Conservation (phyloP, 2,329 filamentous ascomycete species). For the Purpureocillium takamizusanense region DNA sequence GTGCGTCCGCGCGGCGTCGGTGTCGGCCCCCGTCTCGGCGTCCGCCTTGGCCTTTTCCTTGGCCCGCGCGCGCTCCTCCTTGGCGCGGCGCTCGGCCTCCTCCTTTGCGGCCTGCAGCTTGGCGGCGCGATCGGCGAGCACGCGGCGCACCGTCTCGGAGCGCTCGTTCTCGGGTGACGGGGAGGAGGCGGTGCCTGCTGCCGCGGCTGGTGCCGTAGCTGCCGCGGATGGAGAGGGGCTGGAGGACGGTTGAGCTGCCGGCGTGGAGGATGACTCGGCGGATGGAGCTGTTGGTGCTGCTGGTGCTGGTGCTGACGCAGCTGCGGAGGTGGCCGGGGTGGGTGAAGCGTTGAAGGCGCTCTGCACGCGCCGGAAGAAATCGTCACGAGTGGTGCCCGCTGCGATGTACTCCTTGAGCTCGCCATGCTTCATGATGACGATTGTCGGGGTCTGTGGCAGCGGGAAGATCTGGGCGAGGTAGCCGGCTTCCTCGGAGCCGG, state of each 20-base stretch:
- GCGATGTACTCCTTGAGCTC: constrained; percentile 69
- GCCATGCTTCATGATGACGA: constrained; percentile 74
- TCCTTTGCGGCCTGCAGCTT: constrained; percentile 32
- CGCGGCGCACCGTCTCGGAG: constrained; percentile 23
- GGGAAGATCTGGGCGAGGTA: constrained; percentile 79
- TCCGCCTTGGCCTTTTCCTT: constrained; percentile 36
- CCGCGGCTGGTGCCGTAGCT: not conserved
- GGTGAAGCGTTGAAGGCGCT: constrained; percentile 20
- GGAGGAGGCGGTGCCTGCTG: not conserved
- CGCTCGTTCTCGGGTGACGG: constrained; percentile 14
- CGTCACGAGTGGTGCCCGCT: constrained; percentile 52
- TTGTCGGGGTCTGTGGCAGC: constrained; percentile 65
- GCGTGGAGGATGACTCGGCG: constrained; percentile 1
- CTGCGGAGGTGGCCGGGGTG: constrained; percentile 10
- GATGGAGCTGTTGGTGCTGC: no score
- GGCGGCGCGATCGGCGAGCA: constrained; percentile 42
- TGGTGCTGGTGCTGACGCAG: no score
- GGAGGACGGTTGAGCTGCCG: constrained; percentile 8
- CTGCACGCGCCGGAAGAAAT: constrained; percentile 46
- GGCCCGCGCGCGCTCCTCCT: constrained; percentile 38
- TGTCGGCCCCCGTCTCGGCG: constrained; percentile 23
- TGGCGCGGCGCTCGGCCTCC: constrained; percentile 36
- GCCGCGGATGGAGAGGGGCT: constrained; percentile 6
- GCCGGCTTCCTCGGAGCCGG: constrained; percentile 70
- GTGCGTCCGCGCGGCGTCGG: constrained; percentile 23